Conservation (phyloP, 2,329 filamentous ascomycete species). For the Chrysoporthe deuterocubensis region DNA sequence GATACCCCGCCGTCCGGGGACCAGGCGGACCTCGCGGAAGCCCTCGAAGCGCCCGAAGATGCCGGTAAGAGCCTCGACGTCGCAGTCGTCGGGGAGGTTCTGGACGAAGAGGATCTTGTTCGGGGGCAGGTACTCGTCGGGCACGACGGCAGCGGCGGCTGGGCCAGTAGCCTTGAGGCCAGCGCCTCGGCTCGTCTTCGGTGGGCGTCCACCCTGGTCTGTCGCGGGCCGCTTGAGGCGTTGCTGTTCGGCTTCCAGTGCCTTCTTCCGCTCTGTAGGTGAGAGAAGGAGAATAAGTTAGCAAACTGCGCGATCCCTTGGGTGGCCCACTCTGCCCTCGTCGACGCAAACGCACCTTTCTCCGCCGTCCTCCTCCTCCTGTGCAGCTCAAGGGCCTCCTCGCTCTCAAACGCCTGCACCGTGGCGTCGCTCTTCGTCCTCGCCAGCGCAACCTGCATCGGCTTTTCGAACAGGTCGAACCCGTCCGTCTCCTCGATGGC, state of each 20-base stretch:
- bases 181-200: constrained; percentile 71
- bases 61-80: constrained; percentile 75
- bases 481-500: constrained; percentile 90
- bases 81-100: constrained; percentile 86
- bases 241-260: constrained; percentile 77
- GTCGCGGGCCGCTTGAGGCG: constrained; percentile 68
- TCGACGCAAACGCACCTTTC: constrained; percentile 66
- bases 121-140: constrained; percentile 96
- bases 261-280: constrained; percentile 72
- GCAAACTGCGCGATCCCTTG: constrained; percentile 1
- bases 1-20: constrained; percentile 84
- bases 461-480: constrained; percentile 91
- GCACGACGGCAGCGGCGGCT: constrained; percentile 72
- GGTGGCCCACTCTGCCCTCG: background rate
- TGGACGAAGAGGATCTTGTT: constrained; percentile 97
- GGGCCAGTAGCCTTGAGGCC: constrained; percentile 79
- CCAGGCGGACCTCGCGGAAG: constrained; percentile 88
- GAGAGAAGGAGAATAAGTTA: background rate
- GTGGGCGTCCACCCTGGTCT: constrained; percentile 57
- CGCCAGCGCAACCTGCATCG: constrained; percentile 83
- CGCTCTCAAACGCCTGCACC: constrained; percentile 72
- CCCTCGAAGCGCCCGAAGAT: constrained; percentile 92
- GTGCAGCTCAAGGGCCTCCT: constrained; percentile 85
- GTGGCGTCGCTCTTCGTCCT: constrained; percentile 86
- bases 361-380: constrained; percentile 83